Percentiles rank a stretch among this genome's conserved stretches.
phyloP scores from a whole-genome alignment of 371 early-diverging fungal species.

The Apophysomyces variabilis region DNA sequence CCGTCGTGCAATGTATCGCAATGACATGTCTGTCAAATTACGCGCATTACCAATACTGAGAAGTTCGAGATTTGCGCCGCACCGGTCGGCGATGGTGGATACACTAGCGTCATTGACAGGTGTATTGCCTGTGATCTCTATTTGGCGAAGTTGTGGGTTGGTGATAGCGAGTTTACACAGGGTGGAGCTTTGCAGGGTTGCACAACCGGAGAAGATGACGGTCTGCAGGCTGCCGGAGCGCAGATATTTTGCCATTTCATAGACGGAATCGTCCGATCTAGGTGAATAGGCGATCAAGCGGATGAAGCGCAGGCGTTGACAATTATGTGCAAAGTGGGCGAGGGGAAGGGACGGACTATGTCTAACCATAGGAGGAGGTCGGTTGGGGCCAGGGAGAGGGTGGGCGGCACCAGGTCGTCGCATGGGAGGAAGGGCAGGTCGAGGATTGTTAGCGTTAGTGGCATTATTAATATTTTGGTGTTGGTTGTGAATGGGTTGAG shows the following conservation, averaged over 20 bases:
- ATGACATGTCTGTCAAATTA: slow-evolving; percentile 42
- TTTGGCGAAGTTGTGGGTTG: slow-evolving; percentile 41
- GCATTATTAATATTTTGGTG: no score
- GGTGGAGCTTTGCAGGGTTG: slow-evolving; percentile 49
- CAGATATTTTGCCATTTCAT: slow-evolving; percentile 55
- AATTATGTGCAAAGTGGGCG: slow-evolving; percentile 51
- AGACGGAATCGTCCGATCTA: slow-evolving; percentile 50
- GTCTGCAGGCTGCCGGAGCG: slow-evolving; percentile 35
- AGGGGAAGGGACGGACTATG: slow-evolving; percentile 39
- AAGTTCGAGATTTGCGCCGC: slow-evolving; percentile 37
- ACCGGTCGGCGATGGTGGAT: slow-evolving; percentile 40
- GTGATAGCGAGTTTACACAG: slow-evolving; percentile 49
- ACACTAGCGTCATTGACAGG: slow-evolving; percentile 46
- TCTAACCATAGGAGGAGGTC: slow-evolving; percentile 14
- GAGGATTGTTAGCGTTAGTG: slow-evolving; percentile 3
- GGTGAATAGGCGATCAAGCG: slow-evolving; percentile 49
- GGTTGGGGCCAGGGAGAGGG: slow-evolving; percentile 20
- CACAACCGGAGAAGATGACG: slow-evolving; percentile 38
- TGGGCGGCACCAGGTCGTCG: slow-evolving; percentile 18
- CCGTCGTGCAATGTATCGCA: slow-evolving; percentile 33
- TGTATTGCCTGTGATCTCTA: slow-evolving; percentile 49
- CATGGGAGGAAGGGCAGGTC: slow-evolving; percentile 28
- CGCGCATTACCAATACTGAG: slow-evolving; percentile 48
- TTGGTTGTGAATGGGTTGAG: background rate
- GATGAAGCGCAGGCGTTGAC: slow-evolving; percentile 39